Conservation (phyloP, 2,329 filamentous ascomycete genomes). For the Cordyceps fumosorosea region DNA sequence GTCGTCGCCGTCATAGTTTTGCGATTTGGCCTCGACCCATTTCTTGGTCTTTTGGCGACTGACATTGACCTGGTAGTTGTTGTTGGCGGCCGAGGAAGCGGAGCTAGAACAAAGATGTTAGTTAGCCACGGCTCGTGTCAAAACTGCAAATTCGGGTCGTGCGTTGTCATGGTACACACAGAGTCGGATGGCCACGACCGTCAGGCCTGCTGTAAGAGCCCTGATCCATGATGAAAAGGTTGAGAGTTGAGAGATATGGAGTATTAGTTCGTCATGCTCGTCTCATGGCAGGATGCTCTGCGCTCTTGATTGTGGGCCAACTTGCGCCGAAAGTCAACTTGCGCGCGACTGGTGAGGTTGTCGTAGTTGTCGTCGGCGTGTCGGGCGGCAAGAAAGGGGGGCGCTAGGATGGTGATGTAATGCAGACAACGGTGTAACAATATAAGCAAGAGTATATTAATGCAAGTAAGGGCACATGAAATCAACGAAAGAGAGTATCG, state of each 20-base stretch:
- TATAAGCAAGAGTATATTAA: not conserved
- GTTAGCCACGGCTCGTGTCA: not conserved
- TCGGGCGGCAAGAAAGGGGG: slow-evolving; percentile 2
- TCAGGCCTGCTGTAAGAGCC: slow-evolving; percentile 13
- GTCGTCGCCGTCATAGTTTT: slow-evolving; percentile 87
- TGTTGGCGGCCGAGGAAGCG: slow-evolving; percentile 14
- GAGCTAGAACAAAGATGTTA: not conserved
- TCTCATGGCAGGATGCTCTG: not conserved
- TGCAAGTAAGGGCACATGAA: not conserved
- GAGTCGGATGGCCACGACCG: slow-evolving; percentile 9
- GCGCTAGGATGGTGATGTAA: not conserved
- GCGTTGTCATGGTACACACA: slow-evolving; percentile 2
- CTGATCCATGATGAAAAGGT: slow-evolving; percentile 7
- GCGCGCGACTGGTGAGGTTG: not conserved
- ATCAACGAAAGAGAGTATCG: not conserved
- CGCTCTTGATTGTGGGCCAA: not conserved
- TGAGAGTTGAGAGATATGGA: not conserved
- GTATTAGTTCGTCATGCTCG: slow-evolving; percentile 4
- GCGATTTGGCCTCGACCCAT: slow-evolving; percentile 85
- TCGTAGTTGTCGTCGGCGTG: not conserved
- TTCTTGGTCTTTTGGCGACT: slow-evolving; percentile 86
- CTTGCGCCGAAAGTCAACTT: not conserved
- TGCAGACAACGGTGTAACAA: not conserved
- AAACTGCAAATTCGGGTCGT: not conserved
- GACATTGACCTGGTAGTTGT: slow-evolving; percentile 71